Base-by-base conservation (phyloP, 2,329 filamentous ascomycete genomes). In the Zymoseptoria ardabiliae region DNA sequence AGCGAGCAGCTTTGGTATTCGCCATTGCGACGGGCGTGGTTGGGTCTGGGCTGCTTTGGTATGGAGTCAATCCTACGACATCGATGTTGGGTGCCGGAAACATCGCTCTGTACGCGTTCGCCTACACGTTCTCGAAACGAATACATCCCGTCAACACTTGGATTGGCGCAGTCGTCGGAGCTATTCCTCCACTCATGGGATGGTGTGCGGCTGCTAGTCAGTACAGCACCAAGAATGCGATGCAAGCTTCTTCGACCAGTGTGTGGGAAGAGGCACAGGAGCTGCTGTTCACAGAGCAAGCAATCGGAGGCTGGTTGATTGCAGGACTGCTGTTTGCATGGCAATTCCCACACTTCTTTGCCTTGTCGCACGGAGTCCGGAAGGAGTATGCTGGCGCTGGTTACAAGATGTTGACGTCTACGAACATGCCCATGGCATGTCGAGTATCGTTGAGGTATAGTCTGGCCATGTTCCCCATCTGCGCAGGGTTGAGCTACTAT, bases 331-430 rank as follows among this genome's bases (percentile, higher is more conserved):
- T 99, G 4, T 96, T 96, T 66, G 88, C 91, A 11, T 99, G 94
- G 94, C 93, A 99, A 72, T 97, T 99, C 71, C 91, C 94, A 2
- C 94, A 99, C 76, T 99, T 99, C 78, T 97, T 97, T 82, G 88
- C 92, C 0, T 81, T 99, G 21, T 92, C 89, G 53, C 95, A 93
- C 84, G 81, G 84, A 3, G 96, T 97, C 61, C 82, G 91, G 20
- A 87, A 95, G 8, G 94, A 99, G 73, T 99, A 99, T 79, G 87
- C 86, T 65, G 74, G 76, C 35, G 85, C 85, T 0, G 85, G 85
- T 0, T 86, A 87, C 70, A 77, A 80, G 61, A 87, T 87, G 94
- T 80, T 97, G 3, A 85, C 83, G 53, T 97, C 92, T 87, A 87
- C 88, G 5, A 93, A 97, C 72, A 90, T 92, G 0, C 85, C 86